Evolutionary conservation across 2,329 filamentous ascomycete genomes (phyloP).

Genomic region (Aspergillus udagawae): DNA sequence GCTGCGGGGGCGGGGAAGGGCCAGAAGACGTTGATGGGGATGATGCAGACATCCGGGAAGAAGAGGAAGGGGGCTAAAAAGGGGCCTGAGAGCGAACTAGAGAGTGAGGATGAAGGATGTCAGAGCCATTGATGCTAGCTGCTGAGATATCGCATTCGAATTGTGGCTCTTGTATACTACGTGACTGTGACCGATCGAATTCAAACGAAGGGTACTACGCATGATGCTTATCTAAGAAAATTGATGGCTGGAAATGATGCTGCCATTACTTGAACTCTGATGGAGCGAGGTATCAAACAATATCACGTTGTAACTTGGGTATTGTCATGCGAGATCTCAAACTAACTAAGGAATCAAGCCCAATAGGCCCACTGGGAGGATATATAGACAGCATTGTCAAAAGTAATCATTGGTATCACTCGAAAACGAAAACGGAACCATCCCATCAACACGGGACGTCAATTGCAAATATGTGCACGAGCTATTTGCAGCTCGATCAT

Average conservation of each 20-base stretch:
- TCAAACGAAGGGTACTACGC: neutral
- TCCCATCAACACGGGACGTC: slow-evolving; percentile 11
- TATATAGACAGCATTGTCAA: slow-evolving; percentile 7
- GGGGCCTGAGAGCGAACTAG: neutral
- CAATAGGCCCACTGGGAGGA: neutral
- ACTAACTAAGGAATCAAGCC: neutral
- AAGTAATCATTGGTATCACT: slow-evolving; percentile 12
- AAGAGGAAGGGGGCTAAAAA: slow-evolving; percentile 7
- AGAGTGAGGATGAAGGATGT: slow-evolving; percentile 20
- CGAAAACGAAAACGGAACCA: slow-evolving; percentile 1
- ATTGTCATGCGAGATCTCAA: neutral
- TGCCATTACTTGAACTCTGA: neutral
- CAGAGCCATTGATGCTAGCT: slow-evolving; percentile 15
- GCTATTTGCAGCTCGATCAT: slow-evolving; percentile 3
- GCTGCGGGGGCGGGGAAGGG: slow-evolving; percentile 35
- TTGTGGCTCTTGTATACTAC: neutral
- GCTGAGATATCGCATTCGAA: neutral
- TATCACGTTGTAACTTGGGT: neutral
- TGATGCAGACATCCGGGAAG: slow-evolving; percentile 25
- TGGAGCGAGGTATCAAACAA: neutral
- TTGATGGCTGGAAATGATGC: neutral
- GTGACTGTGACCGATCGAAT: neutral
- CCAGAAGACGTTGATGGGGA: slow-evolving; percentile 33
- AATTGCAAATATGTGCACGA: slow-evolving; percentile 11
- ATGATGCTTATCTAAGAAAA: neutral